Base-by-base conservation (phyloP, 768 basidiomycete genomes). In the Russula emetica region DNA sequence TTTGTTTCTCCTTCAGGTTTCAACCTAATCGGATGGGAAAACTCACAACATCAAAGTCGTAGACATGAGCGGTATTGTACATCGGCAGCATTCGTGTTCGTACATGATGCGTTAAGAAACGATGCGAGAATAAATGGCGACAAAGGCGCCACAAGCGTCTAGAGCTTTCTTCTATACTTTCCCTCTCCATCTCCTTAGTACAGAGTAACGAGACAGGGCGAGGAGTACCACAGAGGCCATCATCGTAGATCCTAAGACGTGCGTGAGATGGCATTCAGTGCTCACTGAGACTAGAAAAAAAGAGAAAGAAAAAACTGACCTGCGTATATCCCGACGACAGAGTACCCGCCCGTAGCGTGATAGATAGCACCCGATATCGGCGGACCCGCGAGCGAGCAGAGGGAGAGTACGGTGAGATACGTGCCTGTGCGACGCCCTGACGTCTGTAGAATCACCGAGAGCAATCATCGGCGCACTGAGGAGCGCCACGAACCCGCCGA, bases 351-450 rank as follows among this genome's bases (percentile, higher is more conserved):
- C 1, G 84, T 82, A 0, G 79, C 76, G 0, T 71, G 71, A 58
- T 80, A 79, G 67, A 91, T 87, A 0, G 85, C 85, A 0, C 89
- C 89, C 9, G 87, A 87, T 63, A 90, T 86, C 0, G 89, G 89
- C 3, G 87, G 86, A 0, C 89, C 89, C 0, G 78, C 79, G 3
- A 90, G 76, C 0, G 85, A 85, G 9, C 86, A 87, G 20, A 89
- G 44, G 0, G 88, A 79, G 26, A 83, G 61, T 55, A 87, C 77
- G 34, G 80, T 85, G 72, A 86, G 76, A 63, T 82, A 82, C 78
- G 88, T 83, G 7, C 89, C 88, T 0, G 81, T 74, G 18, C 89
- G 77, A 28, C 85, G 77, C 5, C 89, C 89, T n/a, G 0, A 88
- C 79, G 60, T 90, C 87, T 11, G 75, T 75, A 1, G 79, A 77